Evolutionary conservation across 495 filamentous ascomycete species (phyloP).

Genomic region (Neurospora sp.): DNA sequence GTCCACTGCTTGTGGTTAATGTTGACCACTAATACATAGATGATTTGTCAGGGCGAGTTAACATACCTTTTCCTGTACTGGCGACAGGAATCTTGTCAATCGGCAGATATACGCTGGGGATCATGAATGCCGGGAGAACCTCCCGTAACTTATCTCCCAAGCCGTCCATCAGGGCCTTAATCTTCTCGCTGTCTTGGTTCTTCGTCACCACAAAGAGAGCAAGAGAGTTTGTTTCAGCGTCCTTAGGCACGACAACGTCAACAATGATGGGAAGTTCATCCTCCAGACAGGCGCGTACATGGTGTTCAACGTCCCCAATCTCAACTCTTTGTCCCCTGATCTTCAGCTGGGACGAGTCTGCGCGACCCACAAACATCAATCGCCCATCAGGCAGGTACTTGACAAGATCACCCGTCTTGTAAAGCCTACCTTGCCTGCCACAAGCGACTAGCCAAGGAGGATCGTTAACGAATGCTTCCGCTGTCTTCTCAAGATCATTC

Average conservation of each 20-base stretch:
- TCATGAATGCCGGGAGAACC: background rate
- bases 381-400: conserved; percentile 42
- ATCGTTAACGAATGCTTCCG: conserved; percentile 35
- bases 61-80: background rate
- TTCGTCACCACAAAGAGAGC: background rate
- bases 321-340: conserved; percentile 31
- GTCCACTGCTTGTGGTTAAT: background rate
- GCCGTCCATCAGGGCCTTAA: background rate
- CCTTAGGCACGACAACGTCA: background rate
- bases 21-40: background rate
- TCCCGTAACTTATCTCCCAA: background rate
- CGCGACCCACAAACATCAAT: conserved; percentile 36
- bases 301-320: conserved; percentile 46
- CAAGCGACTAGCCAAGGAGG: conserved; percentile 4
- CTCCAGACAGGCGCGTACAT: conserved; percentile 6
- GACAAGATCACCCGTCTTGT: conserved; percentile 52
- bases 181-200: background rate
- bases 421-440: conserved; percentile 20
- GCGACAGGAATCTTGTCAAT: background rate
- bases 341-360: conserved; percentile 28
- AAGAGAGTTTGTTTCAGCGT: background rate
- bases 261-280: background rate
- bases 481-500: conserved; percentile 54
- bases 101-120: background rate
- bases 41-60: background rate